These are phyloP conservation scores for Aurantiochytrium sp. DNA, from an alignment of 108 stramenopile genomes.

Conservation along the genomic window DNA sequence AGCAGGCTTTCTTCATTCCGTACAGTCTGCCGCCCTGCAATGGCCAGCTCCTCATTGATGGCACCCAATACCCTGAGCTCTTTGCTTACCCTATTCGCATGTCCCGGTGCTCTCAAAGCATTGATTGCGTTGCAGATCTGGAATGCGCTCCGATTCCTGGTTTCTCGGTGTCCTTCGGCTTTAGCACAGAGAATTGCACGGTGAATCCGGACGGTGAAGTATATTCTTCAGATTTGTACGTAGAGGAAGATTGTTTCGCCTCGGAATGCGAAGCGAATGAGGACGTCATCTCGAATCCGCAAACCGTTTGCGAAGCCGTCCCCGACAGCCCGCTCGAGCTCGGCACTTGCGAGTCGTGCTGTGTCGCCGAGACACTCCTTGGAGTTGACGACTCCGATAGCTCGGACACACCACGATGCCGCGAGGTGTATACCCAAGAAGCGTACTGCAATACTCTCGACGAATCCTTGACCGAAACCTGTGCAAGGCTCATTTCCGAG, in stretches of 20 bases:
- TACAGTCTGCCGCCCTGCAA: background rate
- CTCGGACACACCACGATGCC: no score
- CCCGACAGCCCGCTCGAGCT: background rate
- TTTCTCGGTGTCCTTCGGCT: background rate
- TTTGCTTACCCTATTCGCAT: background rate
- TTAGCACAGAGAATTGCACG: background rate
- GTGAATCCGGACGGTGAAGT: background rate
- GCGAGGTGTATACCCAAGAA: background rate
- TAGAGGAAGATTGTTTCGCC: background rate
- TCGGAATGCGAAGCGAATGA: background rate
- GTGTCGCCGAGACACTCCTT: background rate
- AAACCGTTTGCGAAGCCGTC: background rate
- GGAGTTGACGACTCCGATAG: background rate
- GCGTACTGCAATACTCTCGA: background rate
- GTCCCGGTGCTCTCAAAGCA: background rate
- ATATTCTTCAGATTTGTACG: no score
- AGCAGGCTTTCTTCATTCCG: background rate
- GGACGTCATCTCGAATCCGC: background rate
- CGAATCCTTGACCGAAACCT: background rate
- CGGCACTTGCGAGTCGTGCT: conserved; percentile 8
- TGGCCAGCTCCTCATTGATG: background rate
- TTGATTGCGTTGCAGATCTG: background rate
- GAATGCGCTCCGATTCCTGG: background rate
- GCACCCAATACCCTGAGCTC: background rate
- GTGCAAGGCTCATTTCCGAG: background rate